Evolutionary conservation across 2,329 filamentous ascomycete genomes (phyloP), one percentile per base, ranked within the genome.

Genomic region (Alternaria sp.): DNA sequence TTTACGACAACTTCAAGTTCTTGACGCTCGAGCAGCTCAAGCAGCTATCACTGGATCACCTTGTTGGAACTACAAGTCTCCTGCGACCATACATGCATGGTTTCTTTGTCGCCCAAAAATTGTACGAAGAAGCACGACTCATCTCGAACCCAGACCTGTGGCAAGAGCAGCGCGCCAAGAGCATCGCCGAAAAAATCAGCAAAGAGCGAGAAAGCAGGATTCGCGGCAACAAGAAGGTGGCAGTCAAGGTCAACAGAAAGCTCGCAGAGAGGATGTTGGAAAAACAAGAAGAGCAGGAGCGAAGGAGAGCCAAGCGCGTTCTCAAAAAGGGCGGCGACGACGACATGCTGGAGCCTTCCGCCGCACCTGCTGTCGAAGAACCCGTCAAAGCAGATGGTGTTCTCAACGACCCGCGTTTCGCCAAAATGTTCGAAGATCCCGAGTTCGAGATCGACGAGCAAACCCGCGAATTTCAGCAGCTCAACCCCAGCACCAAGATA

Each of bases 1-100:
- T 95, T 10, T 99, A 99, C 83, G 95, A 99, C 81, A 98, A 99
- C 81, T 98, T 94, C 87, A 99, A 98, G 81, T 99, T 99, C 87
- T 84, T 99, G 75, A 97, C 94, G 2, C 80, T 93, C 63, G 89
- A 92, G 44, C 94, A 99, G 78, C 85, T 99, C 54, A 91, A 92
- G 71, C 88, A 90, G 36, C 86, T 99, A 67, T 96, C 92, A 76
- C 80, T 99, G 74, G 90, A 92, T 54, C 94, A 98, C 76, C 85
- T 99, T 49, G 86, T 99, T 59, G 94, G 94, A 67, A 94, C 93
- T 71, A 97, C 93, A 28, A 95, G 92, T 74, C 83, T 98, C 20
- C 83, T 99, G 41, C 87, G 94, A 45, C 95, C 95, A 44, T 99
- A 99, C 77, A 99, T 99, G 96, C 95, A 99, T 78, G 96, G 95